Base-by-base conservation (phyloP, 331 rosid genomes). In the Pyracantha coccinea region DNA sequence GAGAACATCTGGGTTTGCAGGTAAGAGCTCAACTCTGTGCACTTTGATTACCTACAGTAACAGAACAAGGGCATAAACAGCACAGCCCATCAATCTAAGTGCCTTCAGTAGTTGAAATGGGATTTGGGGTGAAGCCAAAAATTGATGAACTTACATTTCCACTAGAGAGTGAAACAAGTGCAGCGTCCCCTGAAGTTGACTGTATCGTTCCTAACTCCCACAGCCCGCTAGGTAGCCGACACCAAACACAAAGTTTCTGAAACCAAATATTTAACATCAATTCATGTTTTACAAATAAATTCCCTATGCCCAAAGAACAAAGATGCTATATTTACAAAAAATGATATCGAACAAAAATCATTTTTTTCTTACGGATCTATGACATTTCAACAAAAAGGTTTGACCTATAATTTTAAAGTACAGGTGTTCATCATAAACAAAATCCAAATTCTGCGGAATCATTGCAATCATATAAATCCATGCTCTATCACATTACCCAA, bases 181-280 rank as follows among this genome's bases (percentile, higher is more conserved):
- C 92, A 54, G 75, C 84, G 61, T 85, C 91, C 79, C 91, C 98
- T 8, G 87, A 76, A 68, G 84, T 88, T 71, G 99, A 90, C 73
- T 88, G 97, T 83, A 92, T 88, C 17, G 47, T 86, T 83, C 98
- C 99, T 0, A 81, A 87, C 71, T 77, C 97, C 98, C 97, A 92
- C 32, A 75, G 87, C 66, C 97, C 90, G 71, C 45, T 86, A 29
- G 89, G 89, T 60, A 81, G 91, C 81, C 77, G 82, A 88, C 98
- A 90, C 98, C 99, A 95, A 71, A 95, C 96, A 79, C 77, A 81
- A 70, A 92, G 98, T 89, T 90, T 92, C 98, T 95, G 89, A 76
- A 82, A 73, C 67, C 59, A 65, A 87, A 69, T 70, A 28, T 47
- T 23, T 19, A 68, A 44, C 55, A 74, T 50, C 78, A 75, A 68